Percentiles rank a stretch among this genome's conserved stretches.
phyloP scores from a whole-genome alignment of 1,284 basidiomycete genomes.

The Exobasidium rhododendri region DNA sequence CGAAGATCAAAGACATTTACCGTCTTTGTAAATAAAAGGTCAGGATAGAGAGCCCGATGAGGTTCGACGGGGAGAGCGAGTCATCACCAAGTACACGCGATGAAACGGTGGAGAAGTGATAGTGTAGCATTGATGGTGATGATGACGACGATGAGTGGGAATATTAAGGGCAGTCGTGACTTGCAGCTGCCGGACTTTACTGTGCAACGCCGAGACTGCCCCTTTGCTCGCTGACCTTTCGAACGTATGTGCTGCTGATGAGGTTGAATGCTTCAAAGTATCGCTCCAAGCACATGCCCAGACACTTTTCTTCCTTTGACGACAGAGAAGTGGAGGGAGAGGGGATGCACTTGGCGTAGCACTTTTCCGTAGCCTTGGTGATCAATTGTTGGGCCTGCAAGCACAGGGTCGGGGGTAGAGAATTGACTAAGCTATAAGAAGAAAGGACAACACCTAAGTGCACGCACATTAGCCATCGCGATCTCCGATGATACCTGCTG shows the following conservation, averaged over 20 bases:
- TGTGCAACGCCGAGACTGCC: constrained; percentile 23
- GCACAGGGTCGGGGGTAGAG: too few relatives aligned
- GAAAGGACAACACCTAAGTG: constrained; percentile 24
- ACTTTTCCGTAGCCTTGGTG: constrained; percentile 52
- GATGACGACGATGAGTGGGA: too few relatives aligned
- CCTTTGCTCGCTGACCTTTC: constrained; percentile 37
- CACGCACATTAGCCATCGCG: constrained; percentile 14
- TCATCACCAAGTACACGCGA: too few relatives aligned
- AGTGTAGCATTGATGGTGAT: too few relatives aligned
- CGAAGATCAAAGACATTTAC: too few relatives aligned
- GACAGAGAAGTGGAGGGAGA: constrained; percentile 38
- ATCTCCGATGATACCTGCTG: constrained; percentile 37
- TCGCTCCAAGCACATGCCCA: constrained; percentile 49
- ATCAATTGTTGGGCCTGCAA: constrained; percentile 49
- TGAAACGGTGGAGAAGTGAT: too few relatives aligned
- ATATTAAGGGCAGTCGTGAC: too few relatives aligned
- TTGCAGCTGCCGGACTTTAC: too few relatives aligned
- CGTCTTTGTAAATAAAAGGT: too few relatives aligned
- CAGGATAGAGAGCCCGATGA: too few relatives aligned
- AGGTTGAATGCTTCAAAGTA: constrained; percentile 54
- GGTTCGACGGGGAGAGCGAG: too few relatives aligned
- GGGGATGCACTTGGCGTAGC: constrained; percentile 49
- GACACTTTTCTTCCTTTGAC: constrained; percentile 47
- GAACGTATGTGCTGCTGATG: constrained; percentile 41
- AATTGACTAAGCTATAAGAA: neutral